Evolutionary conservation across 176 grass and related monocot species (phyloP).

Genomic region (Ensete glaucum): DNA sequence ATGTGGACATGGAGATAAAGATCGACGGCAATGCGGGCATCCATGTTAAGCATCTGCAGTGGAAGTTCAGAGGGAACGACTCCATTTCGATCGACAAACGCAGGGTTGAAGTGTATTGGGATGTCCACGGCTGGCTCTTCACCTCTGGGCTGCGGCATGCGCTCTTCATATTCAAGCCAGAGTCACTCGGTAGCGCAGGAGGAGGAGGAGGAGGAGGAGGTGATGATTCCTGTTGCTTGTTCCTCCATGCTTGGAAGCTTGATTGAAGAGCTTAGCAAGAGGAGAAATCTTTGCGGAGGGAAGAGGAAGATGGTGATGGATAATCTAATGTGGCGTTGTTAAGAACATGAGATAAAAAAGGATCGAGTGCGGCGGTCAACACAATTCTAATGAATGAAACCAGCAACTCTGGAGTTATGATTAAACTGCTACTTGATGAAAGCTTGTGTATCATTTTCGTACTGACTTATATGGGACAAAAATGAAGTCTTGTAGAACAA

Average conservation of each 20-base stretch:
- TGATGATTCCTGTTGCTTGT: conserved; percentile 58
- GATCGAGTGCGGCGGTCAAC: too few species aligned
- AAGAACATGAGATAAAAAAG: too few species aligned
- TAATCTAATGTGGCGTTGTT: too few species aligned
- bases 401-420: too few species aligned
- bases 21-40: conserved; percentile 46
- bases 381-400: too few species aligned
- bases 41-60: conserved; percentile 66
- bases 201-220: background rate
- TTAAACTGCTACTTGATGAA: too few species aligned
- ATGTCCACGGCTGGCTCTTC: conserved; percentile 88
- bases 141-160: conserved; percentile 62
- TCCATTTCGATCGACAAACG: conserved; percentile 57
- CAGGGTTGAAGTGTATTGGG: conserved; percentile 81
- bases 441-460: too few species aligned
- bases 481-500: too few species aligned
- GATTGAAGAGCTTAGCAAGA: conserved; percentile 29
- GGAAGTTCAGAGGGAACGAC: conserved; percentile 95
- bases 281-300: too few species aligned
- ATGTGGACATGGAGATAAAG: conserved; percentile 76
- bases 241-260: conserved; percentile 84
- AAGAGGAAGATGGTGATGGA: too few species aligned
- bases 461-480: too few species aligned
- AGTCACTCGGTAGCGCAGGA: background rate
- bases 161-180: conserved; percentile 83